Percentiles rank a stretch among this genome's conserved stretches.
Evolutionary conservation across 2,329 filamentous ascomycete genomes (phyloP).

Genomic region (Allantophomopsis lycopodina): DNA sequence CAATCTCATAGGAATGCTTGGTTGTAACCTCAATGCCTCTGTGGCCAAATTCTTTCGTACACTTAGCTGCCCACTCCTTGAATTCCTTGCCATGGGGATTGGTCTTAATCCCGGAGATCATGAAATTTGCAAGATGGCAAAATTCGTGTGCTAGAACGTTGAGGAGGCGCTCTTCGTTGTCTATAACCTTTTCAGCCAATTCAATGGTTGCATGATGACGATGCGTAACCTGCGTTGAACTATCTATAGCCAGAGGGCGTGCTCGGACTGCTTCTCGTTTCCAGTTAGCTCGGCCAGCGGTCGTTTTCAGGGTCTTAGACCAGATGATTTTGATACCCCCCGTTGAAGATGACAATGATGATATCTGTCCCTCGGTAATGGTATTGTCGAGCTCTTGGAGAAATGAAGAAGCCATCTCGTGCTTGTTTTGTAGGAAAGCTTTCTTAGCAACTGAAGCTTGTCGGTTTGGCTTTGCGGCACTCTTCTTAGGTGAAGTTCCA

Average conservation of each 20-base stretch:
- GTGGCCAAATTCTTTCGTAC: slow-evolving; percentile 38
- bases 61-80: slow-evolving; percentile 55
- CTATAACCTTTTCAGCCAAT: slow-evolving; percentile 77
- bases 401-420: slow-evolving; percentile 48
- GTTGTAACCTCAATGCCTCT: slow-evolving; percentile 70
- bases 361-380: slow-evolving; percentile 47
- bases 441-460: slow-evolving; percentile 33
- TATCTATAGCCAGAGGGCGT: slow-evolving; percentile 8
- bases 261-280: slow-evolving; percentile 38
- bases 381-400: slow-evolving; percentile 52
- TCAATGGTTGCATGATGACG: slow-evolving; percentile 67
- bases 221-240: slow-evolving; percentile 8
- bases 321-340: slow-evolving; percentile 62
- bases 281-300: slow-evolving; percentile 66
- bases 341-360: slow-evolving; percentile 41
- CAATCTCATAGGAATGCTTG: slow-evolving; percentile 79
- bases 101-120: slow-evolving; percentile 61
- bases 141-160: slow-evolving; percentile 96
- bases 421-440: slow-evolving; percentile 47
- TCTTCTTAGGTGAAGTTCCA: slow-evolving; percentile 13
- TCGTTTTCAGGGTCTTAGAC: slow-evolving; percentile 68
- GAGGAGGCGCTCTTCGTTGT: slow-evolving; percentile 60
- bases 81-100: slow-evolving; percentile 78
- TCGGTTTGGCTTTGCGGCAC: slow-evolving; percentile 20
- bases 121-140: slow-evolving; percentile 87